Base-by-base conservation (phyloP, 1,284 basidiomycete genomes). In the Somion occarium region DNA sequence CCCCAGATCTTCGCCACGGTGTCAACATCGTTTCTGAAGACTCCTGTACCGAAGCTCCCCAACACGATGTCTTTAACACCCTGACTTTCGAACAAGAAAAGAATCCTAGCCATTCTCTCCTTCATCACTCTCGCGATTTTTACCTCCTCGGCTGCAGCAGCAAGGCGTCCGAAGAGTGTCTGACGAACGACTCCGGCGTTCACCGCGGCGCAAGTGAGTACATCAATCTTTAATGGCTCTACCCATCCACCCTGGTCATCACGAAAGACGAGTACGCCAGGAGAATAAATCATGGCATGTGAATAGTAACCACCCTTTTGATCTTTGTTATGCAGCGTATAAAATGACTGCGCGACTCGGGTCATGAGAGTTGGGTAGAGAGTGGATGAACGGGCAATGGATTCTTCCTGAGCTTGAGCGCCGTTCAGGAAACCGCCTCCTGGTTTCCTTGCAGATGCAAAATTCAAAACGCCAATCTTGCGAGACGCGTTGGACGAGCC, bases 1-100 rank as follows among this genome's bases (percentile, higher is more conserved):
- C 74, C 61, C 69, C 69, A 71, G 47, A 69, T 61, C 20, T 57
- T 56, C 9, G 69, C 69, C 7, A 71, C 62, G n/a, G 60, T 58
- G 27, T 67, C 63, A 15, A 87, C 76, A 25, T 75, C 70, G 60
- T 88, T 88, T 55, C 69, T 69, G 65, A 87, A 88, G 5, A 82
- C 85, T 0, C 85, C 86, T 1, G 85, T 88, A 9, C 86, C 86
- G 64, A 86, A 88, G 57, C 80, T 83, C 25, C 87, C 86, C 39
- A 88, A 64, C 1, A 89, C 82, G 41, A 88, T 52, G 56, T 80
- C 73, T 54, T 70, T 70, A 15, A 77, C 74, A 7, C 79, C 78
- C 56, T 78, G 71, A 27, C 68, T 69, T 66, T 87, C 80, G 60
- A 86, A 85, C n/a, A 87, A 64, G 53, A 68, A 78, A 18, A 89